Evolutionary conservation across 2,329 filamentous ascomycete genomes (phyloP).

Genomic region (Lachnellula occidentalis): DNA sequence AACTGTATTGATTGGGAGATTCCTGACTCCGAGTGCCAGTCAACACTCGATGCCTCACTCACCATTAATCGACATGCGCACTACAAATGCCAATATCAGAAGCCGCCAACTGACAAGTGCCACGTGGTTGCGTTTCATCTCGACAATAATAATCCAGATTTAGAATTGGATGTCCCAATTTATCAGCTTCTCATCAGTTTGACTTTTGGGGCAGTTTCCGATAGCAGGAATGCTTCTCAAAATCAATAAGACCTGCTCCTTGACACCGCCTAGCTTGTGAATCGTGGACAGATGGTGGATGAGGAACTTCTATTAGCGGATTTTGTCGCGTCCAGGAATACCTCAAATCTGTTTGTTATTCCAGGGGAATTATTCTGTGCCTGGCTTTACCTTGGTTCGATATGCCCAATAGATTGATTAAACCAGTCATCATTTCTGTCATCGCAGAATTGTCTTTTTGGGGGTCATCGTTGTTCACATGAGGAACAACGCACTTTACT

Average conservation of each 20-base stretch:
- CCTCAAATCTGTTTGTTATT: constrained; percentile 32
- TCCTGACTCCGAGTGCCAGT: too few relatives aligned
- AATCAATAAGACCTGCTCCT: background rate
- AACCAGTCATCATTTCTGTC: constrained; percentile 45
- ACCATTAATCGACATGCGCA: too few relatives aligned
- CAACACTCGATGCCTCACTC: too few relatives aligned
- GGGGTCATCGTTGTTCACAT: background rate
- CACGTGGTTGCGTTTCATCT: too few relatives aligned
- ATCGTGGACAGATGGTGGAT: too few relatives aligned
- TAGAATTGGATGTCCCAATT: too few relatives aligned
- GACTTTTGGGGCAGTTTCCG: too few relatives aligned
- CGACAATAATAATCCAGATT: too few relatives aligned
- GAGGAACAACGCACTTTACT: constrained; percentile 8
- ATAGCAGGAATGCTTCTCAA: background rate
- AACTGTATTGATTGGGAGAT: too few relatives aligned
- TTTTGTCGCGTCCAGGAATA: background rate
- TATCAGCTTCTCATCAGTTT: too few relatives aligned
- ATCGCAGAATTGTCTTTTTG: constrained; percentile 37
- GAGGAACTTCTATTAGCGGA: background rate
- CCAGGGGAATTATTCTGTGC: constrained; percentile 32
- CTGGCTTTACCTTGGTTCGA: constrained; percentile 29
- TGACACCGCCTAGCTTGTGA: background rate
- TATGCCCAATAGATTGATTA: constrained; percentile 41
- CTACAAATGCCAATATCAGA: too few relatives aligned
- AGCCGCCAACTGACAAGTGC: too few relatives aligned